Evolutionary conservation across 495 filamentous ascomycete genomes (phyloP).

Genomic region (Neurospora sublineolata): DNA sequence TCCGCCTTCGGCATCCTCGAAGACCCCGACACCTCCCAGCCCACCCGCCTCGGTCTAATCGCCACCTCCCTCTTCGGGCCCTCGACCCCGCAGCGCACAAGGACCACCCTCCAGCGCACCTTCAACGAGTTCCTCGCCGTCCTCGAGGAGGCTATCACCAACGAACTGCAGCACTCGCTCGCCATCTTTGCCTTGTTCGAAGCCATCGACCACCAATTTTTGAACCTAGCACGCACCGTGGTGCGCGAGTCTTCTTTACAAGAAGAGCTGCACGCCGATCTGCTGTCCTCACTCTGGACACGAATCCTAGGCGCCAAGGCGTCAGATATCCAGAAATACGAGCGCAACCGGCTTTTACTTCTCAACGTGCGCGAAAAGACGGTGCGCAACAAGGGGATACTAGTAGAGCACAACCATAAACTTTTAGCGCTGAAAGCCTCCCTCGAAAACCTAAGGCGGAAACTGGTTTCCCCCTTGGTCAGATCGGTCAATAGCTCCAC

Average conservation of each 20-base stretch:
- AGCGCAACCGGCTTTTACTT: constrained; percentile 69
- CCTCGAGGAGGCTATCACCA: constrained; percentile 77
- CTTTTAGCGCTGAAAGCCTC: constrained; percentile 68
- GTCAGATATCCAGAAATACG: constrained; percentile 66
- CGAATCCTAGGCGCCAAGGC: constrained; percentile 65
- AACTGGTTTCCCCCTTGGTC: constrained; percentile 72
- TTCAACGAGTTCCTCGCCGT: constrained; percentile 81
- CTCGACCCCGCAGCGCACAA: constrained; percentile 66
- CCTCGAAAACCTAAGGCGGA: constrained; percentile 63
- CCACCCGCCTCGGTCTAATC: constrained; percentile 54
- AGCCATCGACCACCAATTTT: constrained; percentile 75
- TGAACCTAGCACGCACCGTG: constrained; percentile 77
- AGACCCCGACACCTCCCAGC: constrained; percentile 41
- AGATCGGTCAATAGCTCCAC: constrained; percentile 54
- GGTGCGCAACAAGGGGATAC: constrained; percentile 69
- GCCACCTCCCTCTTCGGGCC: constrained; percentile 66
- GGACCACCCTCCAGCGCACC: constrained; percentile 65
- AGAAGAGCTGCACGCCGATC: constrained; percentile 63
- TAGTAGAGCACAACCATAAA: constrained; percentile 73
- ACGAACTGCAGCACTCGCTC: constrained; percentile 64
- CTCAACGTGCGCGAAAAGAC: constrained; percentile 68
- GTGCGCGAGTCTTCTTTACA: constrained; percentile 70
- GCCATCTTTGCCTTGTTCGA: constrained; percentile 76
- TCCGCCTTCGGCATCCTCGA: constrained; percentile 60
- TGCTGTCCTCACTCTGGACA: constrained; percentile 77